Conservation (phyloP, 352 stramenopile species). For the Pythium brachiatum region DNA sequence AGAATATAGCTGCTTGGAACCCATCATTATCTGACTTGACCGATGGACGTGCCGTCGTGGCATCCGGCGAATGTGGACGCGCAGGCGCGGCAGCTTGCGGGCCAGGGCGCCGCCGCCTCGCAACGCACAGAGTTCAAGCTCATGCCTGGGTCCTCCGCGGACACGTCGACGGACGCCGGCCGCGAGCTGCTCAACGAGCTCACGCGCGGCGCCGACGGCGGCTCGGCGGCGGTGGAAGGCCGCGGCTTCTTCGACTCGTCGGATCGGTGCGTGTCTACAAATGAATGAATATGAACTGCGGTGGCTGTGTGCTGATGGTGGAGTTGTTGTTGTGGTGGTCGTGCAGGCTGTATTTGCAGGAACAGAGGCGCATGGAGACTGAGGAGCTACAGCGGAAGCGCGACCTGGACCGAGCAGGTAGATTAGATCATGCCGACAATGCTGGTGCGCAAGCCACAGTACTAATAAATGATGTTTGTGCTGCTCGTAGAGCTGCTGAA, state of each 20-base stretch:
- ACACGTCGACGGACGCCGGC: conserved; percentile 67
- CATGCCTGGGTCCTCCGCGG: conserved; percentile 51
- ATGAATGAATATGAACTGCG: background rate
- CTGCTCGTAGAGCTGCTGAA: conserved; percentile 42
- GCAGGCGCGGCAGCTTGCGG: conserved; percentile 30
- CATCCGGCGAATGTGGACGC: conserved; percentile 68
- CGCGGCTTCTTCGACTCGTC: conserved; percentile 72
- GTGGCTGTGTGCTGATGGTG: background rate
- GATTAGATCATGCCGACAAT: no score
- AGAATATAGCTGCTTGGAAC: conserved; percentile 1
- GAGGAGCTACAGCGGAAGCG: conserved; percentile 32
- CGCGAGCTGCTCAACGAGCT: conserved; percentile 56
- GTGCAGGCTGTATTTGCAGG: conserved; percentile 53
- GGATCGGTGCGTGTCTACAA: conserved; percentile 34
- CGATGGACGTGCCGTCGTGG: conserved; percentile 74
- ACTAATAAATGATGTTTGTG: background rate
- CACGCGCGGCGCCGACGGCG: conserved; percentile 28
- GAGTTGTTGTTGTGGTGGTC: background rate
- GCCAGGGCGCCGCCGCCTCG: conserved; percentile 16
- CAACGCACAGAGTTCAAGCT: conserved; percentile 67
- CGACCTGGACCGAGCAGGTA: conserved; percentile 30
- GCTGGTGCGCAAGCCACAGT: background rate
- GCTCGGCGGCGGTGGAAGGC: conserved; percentile 35
- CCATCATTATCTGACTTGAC: no score
- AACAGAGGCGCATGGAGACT: conserved; percentile 55